Percentiles rank a stretch among this genome's conserved stretches.
Evolutionary conservation across 495 filamentous ascomycete species (phyloP).

Genomic region (Xylaria nigripes): DNA sequence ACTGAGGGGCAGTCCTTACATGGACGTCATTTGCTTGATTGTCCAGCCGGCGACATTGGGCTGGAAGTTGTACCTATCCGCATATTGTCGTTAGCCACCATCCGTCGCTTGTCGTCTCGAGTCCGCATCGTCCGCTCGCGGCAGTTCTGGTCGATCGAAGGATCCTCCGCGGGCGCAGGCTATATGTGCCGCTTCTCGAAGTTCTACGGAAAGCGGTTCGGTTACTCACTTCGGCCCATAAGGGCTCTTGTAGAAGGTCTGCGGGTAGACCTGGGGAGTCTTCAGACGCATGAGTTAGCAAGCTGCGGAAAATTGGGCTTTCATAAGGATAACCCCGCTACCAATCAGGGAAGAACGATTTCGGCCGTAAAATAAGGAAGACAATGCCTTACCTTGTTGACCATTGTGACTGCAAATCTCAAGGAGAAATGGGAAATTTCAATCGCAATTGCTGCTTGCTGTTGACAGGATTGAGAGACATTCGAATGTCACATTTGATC

Average conservation of each 20-base stretch:
- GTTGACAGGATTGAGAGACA: conserved; percentile 23
- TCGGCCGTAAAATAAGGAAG: neutral
- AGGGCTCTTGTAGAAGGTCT: conserved; percentile 35
- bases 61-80: conserved; percentile 40
- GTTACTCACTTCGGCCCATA: conserved; percentile 47
- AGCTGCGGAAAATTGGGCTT: neutral
- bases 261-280: conserved; percentile 21
- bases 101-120: neutral
- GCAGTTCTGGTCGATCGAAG: neutral
- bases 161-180: neutral
- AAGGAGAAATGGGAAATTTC: conserved; percentile 1
- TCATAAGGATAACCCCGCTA: neutral
- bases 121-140: neutral
- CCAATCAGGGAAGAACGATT: neutral
- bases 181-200: neutral
- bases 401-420: conserved; percentile 30
- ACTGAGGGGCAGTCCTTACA: conserved; percentile 31
- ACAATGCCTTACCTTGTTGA: conserved; percentile 29
- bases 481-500: conserved; percentile 9
- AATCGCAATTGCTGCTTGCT: conserved; percentile 16
- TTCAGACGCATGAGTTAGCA: conserved; percentile 19
- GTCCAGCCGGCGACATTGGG: conserved; percentile 33
- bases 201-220: neutral
- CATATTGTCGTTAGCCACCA: conserved; percentile 21
- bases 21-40: conserved; percentile 22